A percentile compares a stretch with the other conserved stretches of the same genome.
These are phyloP conservation scores for Fusarium protoensiforme DNA, from an alignment of 2,329 filamentous ascomycete species.

Conservation along the genomic window DNA sequence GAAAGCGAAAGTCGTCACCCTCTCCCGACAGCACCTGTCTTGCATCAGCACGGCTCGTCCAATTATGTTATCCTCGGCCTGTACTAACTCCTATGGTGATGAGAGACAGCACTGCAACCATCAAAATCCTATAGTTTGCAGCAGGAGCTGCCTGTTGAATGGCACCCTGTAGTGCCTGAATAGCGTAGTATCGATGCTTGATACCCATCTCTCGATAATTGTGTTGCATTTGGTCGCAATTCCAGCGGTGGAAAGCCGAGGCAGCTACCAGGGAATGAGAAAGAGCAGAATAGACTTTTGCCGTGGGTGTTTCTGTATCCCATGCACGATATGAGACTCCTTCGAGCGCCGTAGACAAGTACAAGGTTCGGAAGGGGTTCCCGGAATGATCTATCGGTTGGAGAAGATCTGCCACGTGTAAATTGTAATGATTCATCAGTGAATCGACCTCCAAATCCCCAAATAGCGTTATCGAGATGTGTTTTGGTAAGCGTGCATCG, in stretches of 20 bases:
- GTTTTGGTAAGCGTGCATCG: neutral
- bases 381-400: constrained; percentile 14
- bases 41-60: neutral
- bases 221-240: neutral
- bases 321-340: neutral
- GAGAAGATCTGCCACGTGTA: constrained; percentile 21
- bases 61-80: too few relatives aligned
- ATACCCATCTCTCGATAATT: neutral
- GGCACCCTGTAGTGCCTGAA: neutral
- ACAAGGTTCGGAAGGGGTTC: constrained; percentile 20
- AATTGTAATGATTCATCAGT: constrained; percentile 17
- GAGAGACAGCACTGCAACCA: neutral
- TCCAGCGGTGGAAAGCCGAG: neutral
- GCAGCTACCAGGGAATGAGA: constrained; percentile 2
- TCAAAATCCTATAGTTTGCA: neutral
- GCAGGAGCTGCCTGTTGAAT: neutral
- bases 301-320: neutral
- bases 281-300: constrained; percentile 15
- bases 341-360: constrained; percentile 17
- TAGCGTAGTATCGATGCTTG: neutral
- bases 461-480: neutral
- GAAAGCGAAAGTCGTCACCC: neutral
- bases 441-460: neutral
- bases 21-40: neutral
- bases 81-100: neutral